A percentile compares a stretch with the other conserved stretches of the same genome.
Conservation (phyloP, 176 grass and related monocot genomes). For the sorghum (Sorghum bicolor) region DNA sequence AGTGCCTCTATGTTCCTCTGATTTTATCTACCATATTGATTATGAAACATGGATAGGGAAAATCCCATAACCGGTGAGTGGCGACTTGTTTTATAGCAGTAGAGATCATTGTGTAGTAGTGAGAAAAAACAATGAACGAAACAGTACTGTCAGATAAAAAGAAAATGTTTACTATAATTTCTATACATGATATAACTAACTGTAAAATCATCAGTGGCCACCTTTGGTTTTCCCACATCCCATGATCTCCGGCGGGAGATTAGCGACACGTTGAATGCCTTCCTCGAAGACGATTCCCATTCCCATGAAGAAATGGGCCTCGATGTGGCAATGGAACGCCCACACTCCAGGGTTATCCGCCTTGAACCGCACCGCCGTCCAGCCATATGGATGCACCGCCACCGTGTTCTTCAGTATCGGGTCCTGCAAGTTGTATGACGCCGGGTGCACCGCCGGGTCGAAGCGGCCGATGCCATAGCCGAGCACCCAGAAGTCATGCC, state of each 20-base stretch:
- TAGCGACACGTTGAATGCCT: conserved; percentile 44
- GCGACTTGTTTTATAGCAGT: too few species aligned
- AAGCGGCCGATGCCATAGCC: conserved; percentile 58
- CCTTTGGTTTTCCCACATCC: conserved; percentile 48
- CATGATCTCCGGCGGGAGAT: conserved; percentile 50
- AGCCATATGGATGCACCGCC: conserved; percentile 54
- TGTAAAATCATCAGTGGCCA: conserved; percentile 11
- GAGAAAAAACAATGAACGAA: too few species aligned
- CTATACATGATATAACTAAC: too few species aligned
- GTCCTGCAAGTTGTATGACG: conserved; percentile 49
- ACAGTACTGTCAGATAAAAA: too few species aligned
- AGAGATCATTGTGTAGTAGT: too few species aligned
- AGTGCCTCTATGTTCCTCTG: too few species aligned
- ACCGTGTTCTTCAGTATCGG: conserved; percentile 81
- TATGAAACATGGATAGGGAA: too few species aligned
- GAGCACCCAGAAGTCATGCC: conserved; percentile 83
- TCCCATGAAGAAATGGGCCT: conserved; percentile 88
- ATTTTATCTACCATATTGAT: too few species aligned
- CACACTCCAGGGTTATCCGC: conserved; percentile 82
- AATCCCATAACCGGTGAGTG: too few species aligned
- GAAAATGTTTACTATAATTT: too few species aligned
- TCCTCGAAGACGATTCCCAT: conserved; percentile 83
- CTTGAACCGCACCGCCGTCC: conserved; percentile 72
- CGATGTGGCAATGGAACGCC: conserved; percentile 89
- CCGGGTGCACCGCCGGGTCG: conserved; percentile 46